These are phyloP conservation scores for Botryosphaeria dothidea DNA, from an alignment of 2,329 filamentous ascomycete genomes.

Conservation along the genomic window DNA sequence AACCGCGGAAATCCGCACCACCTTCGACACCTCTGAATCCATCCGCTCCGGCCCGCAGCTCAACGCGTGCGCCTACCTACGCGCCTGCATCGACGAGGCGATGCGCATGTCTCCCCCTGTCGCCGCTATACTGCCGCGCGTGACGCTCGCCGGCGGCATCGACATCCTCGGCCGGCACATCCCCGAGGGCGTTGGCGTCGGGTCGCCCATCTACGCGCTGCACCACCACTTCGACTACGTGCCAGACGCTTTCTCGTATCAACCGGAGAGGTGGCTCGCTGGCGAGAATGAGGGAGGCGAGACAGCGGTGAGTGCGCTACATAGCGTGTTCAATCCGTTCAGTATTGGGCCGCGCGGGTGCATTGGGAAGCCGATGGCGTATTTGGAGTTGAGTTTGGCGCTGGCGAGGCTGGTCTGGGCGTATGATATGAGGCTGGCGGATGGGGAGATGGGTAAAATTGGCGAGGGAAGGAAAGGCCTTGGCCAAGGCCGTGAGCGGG, in stretches of 20 bases:
- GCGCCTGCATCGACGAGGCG: conserved; percentile 44
- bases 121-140: conserved; percentile 38
- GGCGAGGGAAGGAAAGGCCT: background rate
- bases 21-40: conserved; percentile 40
- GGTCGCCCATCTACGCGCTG: conserved; percentile 42
- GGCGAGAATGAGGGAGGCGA: background rate
- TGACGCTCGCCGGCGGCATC: conserved; percentile 37
- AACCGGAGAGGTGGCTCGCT: conserved; percentile 24
- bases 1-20: conserved; percentile 35
- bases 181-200: conserved; percentile 40
- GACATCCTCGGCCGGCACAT: conserved; percentile 28
- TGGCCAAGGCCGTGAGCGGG: background rate
- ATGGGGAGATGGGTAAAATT: background rate
- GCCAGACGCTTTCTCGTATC: conserved; percentile 38
- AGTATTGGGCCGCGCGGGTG: conserved; percentile 69
- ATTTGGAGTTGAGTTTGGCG: conserved; percentile 65
- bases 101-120: conserved; percentile 43
- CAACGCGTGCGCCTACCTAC: conserved; percentile 36
- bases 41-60: conserved; percentile 39
- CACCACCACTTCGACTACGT: conserved; percentile 43
- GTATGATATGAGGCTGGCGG: conserved; percentile 55
- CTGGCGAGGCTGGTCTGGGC: conserved; percentile 62
- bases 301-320: background rate
- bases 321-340: conserved; percentile 67
- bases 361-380: conserved; percentile 70